Percentiles rank a stretch among this genome's conserved stretches.
Conservation (phyloP, 768 basidiomycete species). For the Tricholoma hemisulphureum region DNA sequence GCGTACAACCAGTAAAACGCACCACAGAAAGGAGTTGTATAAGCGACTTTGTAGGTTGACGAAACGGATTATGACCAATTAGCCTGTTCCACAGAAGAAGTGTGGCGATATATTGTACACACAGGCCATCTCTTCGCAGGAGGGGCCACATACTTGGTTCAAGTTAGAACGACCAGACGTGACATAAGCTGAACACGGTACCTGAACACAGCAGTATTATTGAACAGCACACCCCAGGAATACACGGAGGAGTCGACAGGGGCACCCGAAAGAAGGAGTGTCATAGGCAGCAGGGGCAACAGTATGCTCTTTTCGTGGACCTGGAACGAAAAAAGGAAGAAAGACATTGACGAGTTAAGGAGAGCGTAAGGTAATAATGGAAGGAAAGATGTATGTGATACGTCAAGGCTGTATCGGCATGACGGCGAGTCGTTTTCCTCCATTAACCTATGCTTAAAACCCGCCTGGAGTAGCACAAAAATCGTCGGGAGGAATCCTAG, state of each 20-base stretch:
- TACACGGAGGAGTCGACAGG: conserved; percentile 56
- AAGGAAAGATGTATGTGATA: conserved; percentile 47
- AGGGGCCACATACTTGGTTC: conserved; percentile 88
- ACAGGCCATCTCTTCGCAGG: conserved; percentile 74
- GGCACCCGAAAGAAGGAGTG: conserved; percentile 64
- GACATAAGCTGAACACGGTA: conserved; percentile 30
- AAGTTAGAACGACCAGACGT: neutral
- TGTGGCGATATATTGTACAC: conserved; percentile 67
- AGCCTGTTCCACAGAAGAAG: conserved; percentile 78
- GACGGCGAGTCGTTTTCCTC: conserved; percentile 3
- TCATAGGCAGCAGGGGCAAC: conserved; percentile 81
- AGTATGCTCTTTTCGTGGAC: conserved; percentile 95
- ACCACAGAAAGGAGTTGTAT: conserved; percentile 56
- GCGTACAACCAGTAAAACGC: conserved; percentile 21
- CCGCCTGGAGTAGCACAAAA: conserved; percentile 38
- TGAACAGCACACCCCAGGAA: conserved; percentile 70
- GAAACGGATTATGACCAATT: conserved; percentile 74
- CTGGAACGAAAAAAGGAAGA: conserved; percentile 96
- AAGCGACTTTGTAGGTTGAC: conserved; percentile 43
- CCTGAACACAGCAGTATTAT: conserved; percentile 90
- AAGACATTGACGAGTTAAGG: conserved; percentile 80
- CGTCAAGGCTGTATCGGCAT: conserved; percentile 8
- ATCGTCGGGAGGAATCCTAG: conserved; percentile 69
- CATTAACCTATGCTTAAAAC: conserved; percentile 26
- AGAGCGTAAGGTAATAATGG: conserved; percentile 78